Percentiles rank a stretch among this genome's conserved stretches.
Evolutionary conservation across 2,329 filamentous ascomycete species (phyloP).

Genomic region (Colletotrichum lindemuthianum): DNA sequence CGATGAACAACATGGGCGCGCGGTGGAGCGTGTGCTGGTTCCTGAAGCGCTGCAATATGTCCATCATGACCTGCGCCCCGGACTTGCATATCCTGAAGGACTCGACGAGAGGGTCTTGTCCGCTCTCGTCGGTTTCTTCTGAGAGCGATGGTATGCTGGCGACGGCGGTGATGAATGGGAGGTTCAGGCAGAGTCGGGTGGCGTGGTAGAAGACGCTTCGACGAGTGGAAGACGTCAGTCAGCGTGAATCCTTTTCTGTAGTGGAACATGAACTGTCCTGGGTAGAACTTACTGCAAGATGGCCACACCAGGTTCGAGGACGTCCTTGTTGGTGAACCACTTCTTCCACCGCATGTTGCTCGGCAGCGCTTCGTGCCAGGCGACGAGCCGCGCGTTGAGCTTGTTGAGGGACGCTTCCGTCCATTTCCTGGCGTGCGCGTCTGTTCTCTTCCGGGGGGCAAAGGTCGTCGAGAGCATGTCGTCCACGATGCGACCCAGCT

Average conservation of each 20-base stretch:
- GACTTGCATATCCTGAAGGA: slow-evolving; percentile 14
- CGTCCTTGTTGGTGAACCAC: slow-evolving; percentile 24
- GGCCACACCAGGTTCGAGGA: slow-evolving; percentile 15
- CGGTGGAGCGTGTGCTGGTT: slow-evolving; percentile 14
- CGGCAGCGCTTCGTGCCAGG: slow-evolving; percentile 23
- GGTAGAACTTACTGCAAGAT: slow-evolving; percentile 13
- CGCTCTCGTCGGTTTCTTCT: background rate
- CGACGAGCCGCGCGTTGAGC: slow-evolving; percentile 18
- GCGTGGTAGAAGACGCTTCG: slow-evolving; percentile 16
- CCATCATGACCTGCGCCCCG: background rate
- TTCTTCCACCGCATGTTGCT: slow-evolving; percentile 27
- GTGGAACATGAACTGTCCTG: fast-evolving
- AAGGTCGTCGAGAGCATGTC: slow-evolving; percentile 36
- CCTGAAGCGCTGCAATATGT: slow-evolving; percentile 15
- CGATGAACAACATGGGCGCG: slow-evolving; percentile 9
- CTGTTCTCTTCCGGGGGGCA: slow-evolving; percentile 11
- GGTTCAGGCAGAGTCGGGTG: slow-evolving; percentile 21
- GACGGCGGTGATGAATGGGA: slow-evolving; percentile 27
- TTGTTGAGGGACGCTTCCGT: slow-evolving; percentile 14
- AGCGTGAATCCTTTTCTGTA: background rate
- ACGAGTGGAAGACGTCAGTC: background rate
- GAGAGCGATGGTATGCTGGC: background rate
- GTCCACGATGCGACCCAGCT: slow-evolving; percentile 38
- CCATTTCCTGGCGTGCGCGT: background rate
- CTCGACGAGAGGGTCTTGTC: background rate